Conservation (phyloP, 179 eudicot species). For the Spergularia azorica region DNA sequence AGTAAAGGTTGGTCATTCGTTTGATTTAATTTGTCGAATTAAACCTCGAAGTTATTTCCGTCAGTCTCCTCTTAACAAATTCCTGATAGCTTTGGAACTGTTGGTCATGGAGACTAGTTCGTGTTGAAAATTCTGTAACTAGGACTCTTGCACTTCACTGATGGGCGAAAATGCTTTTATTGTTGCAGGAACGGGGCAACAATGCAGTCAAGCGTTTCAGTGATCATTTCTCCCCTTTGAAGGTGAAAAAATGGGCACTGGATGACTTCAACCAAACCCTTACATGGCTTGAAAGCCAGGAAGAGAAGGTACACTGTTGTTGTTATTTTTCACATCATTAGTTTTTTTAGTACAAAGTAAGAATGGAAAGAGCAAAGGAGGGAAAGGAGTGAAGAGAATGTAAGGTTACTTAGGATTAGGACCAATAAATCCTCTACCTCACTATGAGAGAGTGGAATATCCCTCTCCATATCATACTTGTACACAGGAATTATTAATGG, state of each 20-base stretch:
- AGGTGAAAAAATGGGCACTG: constrained; percentile 79
- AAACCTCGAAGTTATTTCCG: not conserved
- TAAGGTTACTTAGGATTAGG: no score
- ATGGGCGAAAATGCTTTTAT: not conserved
- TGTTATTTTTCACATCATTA: not conserved
- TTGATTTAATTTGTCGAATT: not conserved
- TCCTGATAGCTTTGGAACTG: not conserved
- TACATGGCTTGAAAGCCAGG: constrained; percentile 80
- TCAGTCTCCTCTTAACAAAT: not conserved
- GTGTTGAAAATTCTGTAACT: constrained; percentile 9
- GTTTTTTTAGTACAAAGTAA: not conserved
- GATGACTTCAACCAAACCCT: constrained; percentile 72
- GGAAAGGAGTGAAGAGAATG: not conserved
- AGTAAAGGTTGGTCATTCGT: constrained; percentile 46
- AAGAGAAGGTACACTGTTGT: constrained; percentile 64
- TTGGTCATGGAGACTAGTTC: not conserved
- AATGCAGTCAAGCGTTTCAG: constrained; percentile 36
- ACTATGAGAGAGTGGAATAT: no score
- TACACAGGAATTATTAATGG: no score
- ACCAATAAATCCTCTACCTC: no score
- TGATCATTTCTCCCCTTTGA: constrained; percentile 52
- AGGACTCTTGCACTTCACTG: constrained; percentile 12
- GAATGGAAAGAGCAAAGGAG: not conserved
- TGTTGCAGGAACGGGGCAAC: constrained; percentile 31
- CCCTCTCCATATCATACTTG: no score